Evolutionary conservation across 208 protist genomes (phyloP).

Genomic region (Acanthamoeba royreba): DNA sequence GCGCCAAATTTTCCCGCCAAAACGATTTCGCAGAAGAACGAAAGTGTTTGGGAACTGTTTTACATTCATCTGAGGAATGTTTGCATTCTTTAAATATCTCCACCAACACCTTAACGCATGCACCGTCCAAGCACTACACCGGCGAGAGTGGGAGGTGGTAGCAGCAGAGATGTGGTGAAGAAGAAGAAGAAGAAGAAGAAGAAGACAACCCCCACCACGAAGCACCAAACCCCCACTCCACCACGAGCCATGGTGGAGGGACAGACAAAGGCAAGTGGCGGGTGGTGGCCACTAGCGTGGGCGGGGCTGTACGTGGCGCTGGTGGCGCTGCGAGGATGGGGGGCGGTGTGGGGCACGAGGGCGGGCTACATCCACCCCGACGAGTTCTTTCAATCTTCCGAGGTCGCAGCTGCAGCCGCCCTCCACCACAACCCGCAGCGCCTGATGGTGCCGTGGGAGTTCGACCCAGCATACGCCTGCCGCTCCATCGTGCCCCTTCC

Average conservation of each 20-base stretch:
- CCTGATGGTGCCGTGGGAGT: not conserved
- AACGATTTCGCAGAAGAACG: too few relatives aligned
- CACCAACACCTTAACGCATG: too few relatives aligned
- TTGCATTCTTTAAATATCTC: not conserved
- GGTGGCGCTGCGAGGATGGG: not conserved
- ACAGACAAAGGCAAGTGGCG: not conserved
- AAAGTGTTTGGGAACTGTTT: too few relatives aligned
- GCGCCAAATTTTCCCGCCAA: too few relatives aligned
- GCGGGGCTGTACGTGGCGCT: not conserved
- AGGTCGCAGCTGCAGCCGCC: not conserved
- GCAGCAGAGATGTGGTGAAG: not conserved
- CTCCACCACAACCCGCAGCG: not conserved
- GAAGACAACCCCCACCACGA: not conserved
- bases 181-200: too few relatives aligned
- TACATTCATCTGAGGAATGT: not conserved
- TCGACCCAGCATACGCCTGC: not conserved
- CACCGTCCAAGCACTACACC: not conserved
- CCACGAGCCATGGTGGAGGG: too few relatives aligned
- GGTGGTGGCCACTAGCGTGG: not conserved
- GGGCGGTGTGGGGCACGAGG: conserved; percentile 9
- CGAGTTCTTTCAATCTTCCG: conserved; percentile 45
- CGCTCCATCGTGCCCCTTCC: conserved; percentile 9
- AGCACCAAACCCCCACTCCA: not conserved
- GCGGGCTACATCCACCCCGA: conserved; percentile 37
- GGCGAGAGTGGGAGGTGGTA: not conserved